A percentile compares a stretch with the other conserved stretches of the same genome.
phyloP scores from a whole-genome alignment of 257 asterid species.

The Nemophila menziesii region DNA sequence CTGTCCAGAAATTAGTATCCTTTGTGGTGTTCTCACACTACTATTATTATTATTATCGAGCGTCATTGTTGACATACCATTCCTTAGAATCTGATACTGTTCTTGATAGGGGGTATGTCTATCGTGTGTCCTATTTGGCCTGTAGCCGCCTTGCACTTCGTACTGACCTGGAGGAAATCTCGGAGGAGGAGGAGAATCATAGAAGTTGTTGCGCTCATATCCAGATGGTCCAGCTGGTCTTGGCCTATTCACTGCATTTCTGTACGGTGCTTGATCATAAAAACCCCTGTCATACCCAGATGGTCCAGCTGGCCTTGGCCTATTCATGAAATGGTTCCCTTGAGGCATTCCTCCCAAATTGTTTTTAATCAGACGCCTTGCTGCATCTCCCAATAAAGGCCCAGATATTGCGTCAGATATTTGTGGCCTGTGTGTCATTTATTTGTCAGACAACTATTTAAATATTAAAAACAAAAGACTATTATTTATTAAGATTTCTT shows the following conservation, averaged over 20 bases:
- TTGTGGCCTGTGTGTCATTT: constrained; percentile 69
- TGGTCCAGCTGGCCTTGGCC: constrained; percentile 67
- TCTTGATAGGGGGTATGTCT: constrained; percentile 34
- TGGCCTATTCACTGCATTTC: constrained; percentile 27
- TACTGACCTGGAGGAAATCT: constrained; percentile 20
- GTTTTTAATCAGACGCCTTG: constrained; percentile 73
- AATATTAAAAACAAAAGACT: not conserved
- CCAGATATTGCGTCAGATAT: constrained; percentile 83
- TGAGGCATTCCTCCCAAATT: constrained; percentile 34
- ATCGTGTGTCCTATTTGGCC: constrained; percentile 30
- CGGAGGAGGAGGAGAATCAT: constrained; percentile 17
- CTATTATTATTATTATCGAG: too few relatives aligned
- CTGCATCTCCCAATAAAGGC: constrained; percentile 87
- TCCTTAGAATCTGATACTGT: constrained; percentile 37
- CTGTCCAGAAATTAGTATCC: constrained; percentile 28
- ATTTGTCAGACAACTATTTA: too few relatives aligned
- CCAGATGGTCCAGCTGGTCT: constrained; percentile 37
- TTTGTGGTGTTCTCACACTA: constrained; percentile 24
- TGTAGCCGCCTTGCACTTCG: constrained; percentile 27
- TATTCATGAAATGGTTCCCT: constrained; percentile 29
- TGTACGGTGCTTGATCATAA: constrained; percentile 23
- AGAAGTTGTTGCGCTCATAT: constrained; percentile 19
- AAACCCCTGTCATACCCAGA: constrained; percentile 57
- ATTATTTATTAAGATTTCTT: not conserved
- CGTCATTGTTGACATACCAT: constrained; percentile 47